A percentile compares a stretch with the other conserved stretches of the same genome.
Conservation (phyloP, 1,139 yeast genomes). For the Hanseniaspora sp. region DNA sequence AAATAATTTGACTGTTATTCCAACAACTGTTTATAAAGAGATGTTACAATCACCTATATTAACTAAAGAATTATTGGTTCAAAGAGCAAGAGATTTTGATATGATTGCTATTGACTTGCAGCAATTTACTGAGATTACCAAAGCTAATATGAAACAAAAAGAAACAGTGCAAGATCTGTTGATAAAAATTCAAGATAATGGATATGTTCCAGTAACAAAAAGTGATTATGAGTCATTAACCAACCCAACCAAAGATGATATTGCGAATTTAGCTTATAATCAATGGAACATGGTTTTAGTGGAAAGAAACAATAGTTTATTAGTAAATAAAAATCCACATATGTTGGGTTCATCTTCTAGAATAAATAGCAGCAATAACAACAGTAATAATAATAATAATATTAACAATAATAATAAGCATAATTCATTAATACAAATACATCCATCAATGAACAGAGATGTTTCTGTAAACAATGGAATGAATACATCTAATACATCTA, state of each 20-base stretch:
- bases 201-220: slow-evolving; percentile 22
- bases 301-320: slow-evolving; percentile 3
- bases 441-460: slow-evolving; percentile 15
- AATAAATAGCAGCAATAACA: slow-evolving; percentile 11
- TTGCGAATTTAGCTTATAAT: slow-evolving; percentile 15
- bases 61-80: slow-evolving; percentile 14
- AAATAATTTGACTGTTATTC: slow-evolving; percentile 14
- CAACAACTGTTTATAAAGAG: slow-evolving; percentile 13
- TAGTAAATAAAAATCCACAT: background rate
- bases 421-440: slow-evolving; percentile 12
- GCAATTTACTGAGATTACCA: slow-evolving; percentile 17
- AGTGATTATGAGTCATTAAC: slow-evolving; percentile 23
- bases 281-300: slow-evolving; percentile 15
- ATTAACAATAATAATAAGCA: slow-evolving; percentile 10
- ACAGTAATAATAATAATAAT: background rate
- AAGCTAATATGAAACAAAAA: slow-evolving; percentile 15
- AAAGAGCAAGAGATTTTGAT: slow-evolving; percentile 17
- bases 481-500: background rate
- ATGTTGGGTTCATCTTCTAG: background rate
- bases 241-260: slow-evolving; percentile 15
- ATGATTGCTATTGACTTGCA: slow-evolving; percentile 16
- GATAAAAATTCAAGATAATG: slow-evolving; percentile 4
- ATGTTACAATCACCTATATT: slow-evolving; percentile 9
- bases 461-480: slow-evolving; percentile 18
- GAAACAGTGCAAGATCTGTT: slow-evolving; percentile 4